A percentile compares a stretch with the other conserved stretches of the same genome.
Evolutionary conservation across 208 protist genomes (phyloP).

Genomic region (Trypanosoma melophagium): DNA sequence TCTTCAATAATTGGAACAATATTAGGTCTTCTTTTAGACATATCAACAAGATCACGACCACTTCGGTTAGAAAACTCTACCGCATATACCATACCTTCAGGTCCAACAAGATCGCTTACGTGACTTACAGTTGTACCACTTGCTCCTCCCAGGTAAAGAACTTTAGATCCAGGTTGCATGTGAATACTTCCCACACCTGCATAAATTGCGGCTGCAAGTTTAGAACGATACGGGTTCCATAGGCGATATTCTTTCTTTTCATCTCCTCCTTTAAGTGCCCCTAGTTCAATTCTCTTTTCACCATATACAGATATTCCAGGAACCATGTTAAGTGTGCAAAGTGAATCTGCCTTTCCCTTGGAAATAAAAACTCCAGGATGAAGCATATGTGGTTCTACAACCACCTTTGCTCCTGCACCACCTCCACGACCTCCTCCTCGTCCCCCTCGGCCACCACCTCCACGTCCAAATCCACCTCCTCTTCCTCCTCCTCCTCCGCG

Average conservation of each 20-base stretch:
- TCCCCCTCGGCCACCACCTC: slow-evolving; percentile 54
- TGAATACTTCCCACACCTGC: slow-evolving; percentile 98
- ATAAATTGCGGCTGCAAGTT: slow-evolving; percentile 98
- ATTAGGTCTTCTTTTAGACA: slow-evolving; percentile 99
- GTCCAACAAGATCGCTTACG: slow-evolving; percentile 99
- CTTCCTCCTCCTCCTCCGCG: slow-evolving; percentile 46
- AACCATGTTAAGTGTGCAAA: slow-evolving; percentile 98
- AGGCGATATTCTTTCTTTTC: slow-evolving; percentile 99
- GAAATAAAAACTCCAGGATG: slow-evolving; percentile 98
- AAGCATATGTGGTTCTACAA: slow-evolving; percentile 97
- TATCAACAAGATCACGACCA: slow-evolving; percentile 99
- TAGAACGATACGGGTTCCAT: slow-evolving; percentile 99
- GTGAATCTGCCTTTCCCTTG: slow-evolving; percentile 97
- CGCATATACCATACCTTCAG: slow-evolving; percentile 99
- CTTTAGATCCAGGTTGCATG: slow-evolving; percentile 98
- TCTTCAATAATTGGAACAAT: slow-evolving; percentile 99
- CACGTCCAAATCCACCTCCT: slow-evolving; percentile 44
- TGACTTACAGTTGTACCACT: slow-evolving; percentile 99
- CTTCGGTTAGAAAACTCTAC: slow-evolving; percentile 99
- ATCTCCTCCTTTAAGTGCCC: slow-evolving; percentile 74
- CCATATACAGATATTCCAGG: slow-evolving; percentile 99
- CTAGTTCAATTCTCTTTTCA: slow-evolving; percentile 98
- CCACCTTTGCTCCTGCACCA: slow-evolving; percentile 93
- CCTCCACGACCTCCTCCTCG: slow-evolving; percentile 66
- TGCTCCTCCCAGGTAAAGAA: slow-evolving; percentile 99